These are phyloP conservation scores for Tricholoma hemisulphureum DNA, from an alignment of 768 basidiomycete genomes.

Conservation along the genomic window DNA sequence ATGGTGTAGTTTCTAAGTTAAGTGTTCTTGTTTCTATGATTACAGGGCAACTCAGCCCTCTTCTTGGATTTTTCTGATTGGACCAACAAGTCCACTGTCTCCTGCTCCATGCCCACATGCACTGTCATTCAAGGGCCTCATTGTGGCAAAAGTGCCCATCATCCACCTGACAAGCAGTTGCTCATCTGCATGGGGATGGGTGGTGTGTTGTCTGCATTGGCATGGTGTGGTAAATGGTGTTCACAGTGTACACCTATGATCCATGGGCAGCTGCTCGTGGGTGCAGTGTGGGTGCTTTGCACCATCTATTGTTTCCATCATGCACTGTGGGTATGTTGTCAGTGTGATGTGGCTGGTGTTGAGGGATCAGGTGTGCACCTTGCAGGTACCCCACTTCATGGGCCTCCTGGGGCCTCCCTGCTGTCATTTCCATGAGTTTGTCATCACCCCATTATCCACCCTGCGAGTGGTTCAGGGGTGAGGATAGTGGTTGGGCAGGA, in stretches of 20 bases:
- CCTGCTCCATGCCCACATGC: no score
- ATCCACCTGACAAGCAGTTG: background rate
- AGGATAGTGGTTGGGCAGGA: background rate
- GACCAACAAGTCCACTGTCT: no score
- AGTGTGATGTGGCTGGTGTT: background rate
- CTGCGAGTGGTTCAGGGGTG: background rate
- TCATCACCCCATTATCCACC: constrained; percentile 26
- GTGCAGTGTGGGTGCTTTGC: background rate
- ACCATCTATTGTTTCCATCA: background rate
- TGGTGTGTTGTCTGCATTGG: background rate
- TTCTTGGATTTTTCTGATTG: no score
- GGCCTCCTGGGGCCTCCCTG: background rate
- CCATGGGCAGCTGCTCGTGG: background rate
- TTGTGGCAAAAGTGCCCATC: background rate
- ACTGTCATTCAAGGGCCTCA: background rate
- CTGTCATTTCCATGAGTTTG: constrained; percentile 3
- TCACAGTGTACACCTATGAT: background rate
- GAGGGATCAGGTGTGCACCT: background rate
- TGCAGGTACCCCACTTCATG: background rate
- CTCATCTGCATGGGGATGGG: background rate
- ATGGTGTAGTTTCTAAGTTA: no score
- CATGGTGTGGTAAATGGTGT: background rate
- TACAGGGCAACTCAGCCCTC: no score
- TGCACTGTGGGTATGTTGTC: background rate
- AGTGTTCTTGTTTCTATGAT: no score